phyloP scores from a whole-genome alignment of 768 basidiomycete species.

The Atractiella rhizophila region DNA sequence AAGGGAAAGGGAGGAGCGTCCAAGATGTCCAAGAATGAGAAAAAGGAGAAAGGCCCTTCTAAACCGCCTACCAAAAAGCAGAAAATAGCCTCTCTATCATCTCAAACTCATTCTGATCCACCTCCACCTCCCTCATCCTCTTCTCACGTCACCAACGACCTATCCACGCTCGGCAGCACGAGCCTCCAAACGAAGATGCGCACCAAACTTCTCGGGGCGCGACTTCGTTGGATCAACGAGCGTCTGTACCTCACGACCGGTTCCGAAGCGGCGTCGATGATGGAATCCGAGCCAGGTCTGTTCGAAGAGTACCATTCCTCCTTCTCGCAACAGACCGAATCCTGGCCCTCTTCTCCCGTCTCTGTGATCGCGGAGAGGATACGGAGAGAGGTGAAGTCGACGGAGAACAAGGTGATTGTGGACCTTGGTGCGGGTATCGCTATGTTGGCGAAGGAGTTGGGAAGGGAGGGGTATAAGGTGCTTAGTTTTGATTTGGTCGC shows the following conservation, averaged over 20 bases:
- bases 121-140: too few species aligned
- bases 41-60: too few species aligned
- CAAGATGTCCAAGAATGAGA: too few species aligned
- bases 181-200: slow-evolving; percentile 52
- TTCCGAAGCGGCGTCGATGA: slow-evolving; percentile 44
- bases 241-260: slow-evolving; percentile 68
- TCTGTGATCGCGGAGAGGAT: slow-evolving; percentile 42
- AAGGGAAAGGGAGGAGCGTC: too few species aligned
- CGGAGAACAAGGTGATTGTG: slow-evolving; percentile 45
- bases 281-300: slow-evolving; percentile 52
- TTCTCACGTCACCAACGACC: too few species aligned
- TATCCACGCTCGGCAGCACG: too few species aligned
- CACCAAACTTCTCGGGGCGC: slow-evolving; percentile 22
- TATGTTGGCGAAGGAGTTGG: slow-evolving; percentile 46
- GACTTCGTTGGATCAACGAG: slow-evolving; percentile 64
- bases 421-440: slow-evolving; percentile 95
- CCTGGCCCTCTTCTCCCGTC: slow-evolving; percentile 90
- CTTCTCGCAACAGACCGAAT: slow-evolving; percentile 68
- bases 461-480: slow-evolving; percentile 27
- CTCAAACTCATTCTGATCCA: too few species aligned
- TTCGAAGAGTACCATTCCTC: slow-evolving; percentile 87
- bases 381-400: slow-evolving; percentile 24
- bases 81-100: too few species aligned
- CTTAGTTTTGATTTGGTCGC: slow-evolving; percentile 51
- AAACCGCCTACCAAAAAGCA: too few species aligned